These are phyloP conservation scores for Zopfia rhizophila DNA, from an alignment of 2,329 filamentous ascomycete genomes.

Conservation along the genomic window DNA sequence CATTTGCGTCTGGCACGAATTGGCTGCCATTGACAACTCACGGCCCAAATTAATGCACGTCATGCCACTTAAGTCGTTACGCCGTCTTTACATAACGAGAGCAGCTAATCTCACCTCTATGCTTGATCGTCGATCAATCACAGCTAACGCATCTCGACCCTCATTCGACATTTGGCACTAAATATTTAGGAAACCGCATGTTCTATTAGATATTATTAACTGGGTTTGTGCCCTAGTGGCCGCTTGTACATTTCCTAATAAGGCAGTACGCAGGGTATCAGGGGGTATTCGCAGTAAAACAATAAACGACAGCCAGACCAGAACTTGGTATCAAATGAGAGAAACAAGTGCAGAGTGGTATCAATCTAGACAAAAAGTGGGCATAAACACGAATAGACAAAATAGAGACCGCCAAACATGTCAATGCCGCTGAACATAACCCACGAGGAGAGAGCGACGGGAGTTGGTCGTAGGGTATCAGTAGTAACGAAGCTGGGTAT, in stretches of 20 bases:
- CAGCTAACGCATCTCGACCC: neutral
- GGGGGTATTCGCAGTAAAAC: constrained; percentile 53
- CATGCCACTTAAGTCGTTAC: neutral
- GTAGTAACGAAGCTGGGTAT: constrained; percentile 35
- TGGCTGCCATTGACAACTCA: too few species aligned
- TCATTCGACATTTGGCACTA: neutral
- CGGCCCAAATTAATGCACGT: too few species aligned
- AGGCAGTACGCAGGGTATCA: constrained; percentile 55
- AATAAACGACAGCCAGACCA: constrained; percentile 42
- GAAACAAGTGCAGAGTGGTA: constrained; percentile 54
- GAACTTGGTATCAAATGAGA: constrained; percentile 52
- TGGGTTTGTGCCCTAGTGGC: constrained; percentile 51
- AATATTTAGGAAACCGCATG: neutral
- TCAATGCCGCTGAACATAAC: constrained; percentile 48
- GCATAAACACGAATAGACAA: constrained; percentile 45
- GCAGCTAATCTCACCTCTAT: neutral
- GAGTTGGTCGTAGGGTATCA: constrained; percentile 31
- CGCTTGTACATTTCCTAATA: constrained; percentile 51
- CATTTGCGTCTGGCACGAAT: too few species aligned
- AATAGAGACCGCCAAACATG: constrained; percentile 47
- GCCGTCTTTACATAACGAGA: neutral
- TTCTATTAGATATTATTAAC: constrained; percentile 54
- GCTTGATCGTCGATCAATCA: neutral
- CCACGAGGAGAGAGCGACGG: constrained; percentile 41
- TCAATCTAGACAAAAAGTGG: constrained; percentile 54